Base-by-base conservation (phyloP, 371 early-diverging fungal genomes). In the Nematocida sp. region DNA sequence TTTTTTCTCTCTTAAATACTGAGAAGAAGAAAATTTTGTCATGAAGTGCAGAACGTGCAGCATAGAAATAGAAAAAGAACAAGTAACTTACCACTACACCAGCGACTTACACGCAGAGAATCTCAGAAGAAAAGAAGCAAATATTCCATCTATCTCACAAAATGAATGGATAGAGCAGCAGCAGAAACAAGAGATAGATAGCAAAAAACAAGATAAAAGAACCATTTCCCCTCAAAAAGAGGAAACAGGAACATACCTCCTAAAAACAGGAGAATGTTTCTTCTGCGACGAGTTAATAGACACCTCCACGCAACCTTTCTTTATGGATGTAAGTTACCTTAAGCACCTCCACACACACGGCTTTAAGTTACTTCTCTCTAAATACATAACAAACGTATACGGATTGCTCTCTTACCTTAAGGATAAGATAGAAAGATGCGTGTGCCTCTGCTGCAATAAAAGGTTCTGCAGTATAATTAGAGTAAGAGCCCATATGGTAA, bases 331-430 rank as follows among this genome's bases (percentile, higher is more conserved):
- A 48, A 30, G 49, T 0, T 71, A 60, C 39, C 16, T 71, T 13
- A 59, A 48, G 49, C 75, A 71, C 33, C 26, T 71, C 48, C 47
- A 71, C n/a, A 71, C 26, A 23, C 75, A 71, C 55, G 75, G 75
- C 4, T 71, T 71, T 35, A 60, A 71, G 50, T 45, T 71, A 11
- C 42, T 71, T 16, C 39, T 61, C 13, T 51, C 75, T 2, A 39
- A 71, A 30, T 71, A 55, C 49, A 59, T 71, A 35, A 18, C 33
- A 5, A 42, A 71, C 40, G 30, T 61, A 28, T 7, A 28, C 20
- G 75, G 75, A 25, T 36, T 71, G 23, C 45, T 71, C 11, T 42
- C 38, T 18, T 45, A 54, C 33, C 38, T 71, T 11, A 45, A 38
- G 25, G 47, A 61, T n/a, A 60, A 54, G 63, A 50, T 71, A 11